A percentile compares a stretch with the other conserved stretches of the same genome.
These are phyloP conservation scores for Fraxinus angustifolia DNA, from an alignment of 305 asterid genomes.

Conservation along the genomic window DNA sequence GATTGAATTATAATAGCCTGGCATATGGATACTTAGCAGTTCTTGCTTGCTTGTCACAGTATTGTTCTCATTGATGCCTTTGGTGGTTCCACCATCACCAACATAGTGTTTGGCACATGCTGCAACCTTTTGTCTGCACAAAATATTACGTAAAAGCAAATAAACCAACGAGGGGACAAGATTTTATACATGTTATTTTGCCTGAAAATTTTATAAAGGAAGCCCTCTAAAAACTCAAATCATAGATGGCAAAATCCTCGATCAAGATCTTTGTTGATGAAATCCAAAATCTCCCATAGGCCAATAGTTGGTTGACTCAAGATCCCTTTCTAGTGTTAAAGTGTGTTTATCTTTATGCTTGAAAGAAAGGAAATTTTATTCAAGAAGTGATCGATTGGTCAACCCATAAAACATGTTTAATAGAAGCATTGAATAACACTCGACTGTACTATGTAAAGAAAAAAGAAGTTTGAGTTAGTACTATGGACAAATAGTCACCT, in stretches of 20 bases:
- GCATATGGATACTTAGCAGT: conserved; percentile 58
- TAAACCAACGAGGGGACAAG: neutral
- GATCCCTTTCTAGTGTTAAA: neutral
- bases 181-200: neutral
- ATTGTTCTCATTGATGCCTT: conserved; percentile 51
- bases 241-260: neutral
- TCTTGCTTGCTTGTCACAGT: conserved; percentile 37
- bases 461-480: neutral
- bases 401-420: neutral
- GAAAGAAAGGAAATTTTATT: neutral
- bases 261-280: neutral
- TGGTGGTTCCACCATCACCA: conserved; percentile 71
- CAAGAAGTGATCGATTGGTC: neutral
- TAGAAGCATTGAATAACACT: neutral
- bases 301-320: neutral
- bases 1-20: conserved; percentile 49
- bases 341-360: neutral
- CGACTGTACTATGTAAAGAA: neutral
- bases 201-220: neutral
- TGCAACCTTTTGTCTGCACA: conserved; percentile 45
- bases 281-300: neutral
- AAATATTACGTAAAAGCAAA: neutral
- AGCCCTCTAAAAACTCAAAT: neutral
- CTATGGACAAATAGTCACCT: conserved; percentile 22
- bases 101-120: conserved; percentile 74